Evolutionary conservation across 2,329 filamentous ascomycete species (phyloP).

Genomic region (Arthrobotrys sinensis): DNA sequence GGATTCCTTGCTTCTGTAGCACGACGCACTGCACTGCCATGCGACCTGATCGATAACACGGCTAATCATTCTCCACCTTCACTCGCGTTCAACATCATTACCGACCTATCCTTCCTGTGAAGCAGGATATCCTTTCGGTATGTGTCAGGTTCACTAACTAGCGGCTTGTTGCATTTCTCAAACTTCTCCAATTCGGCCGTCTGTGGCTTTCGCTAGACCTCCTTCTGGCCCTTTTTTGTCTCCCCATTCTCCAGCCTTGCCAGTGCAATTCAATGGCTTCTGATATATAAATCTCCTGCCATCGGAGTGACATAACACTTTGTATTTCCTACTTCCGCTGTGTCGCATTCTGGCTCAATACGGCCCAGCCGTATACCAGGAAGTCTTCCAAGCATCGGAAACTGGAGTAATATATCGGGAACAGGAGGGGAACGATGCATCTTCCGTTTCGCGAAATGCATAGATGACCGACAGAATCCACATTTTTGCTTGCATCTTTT

Average conservation of each 20-base stretch:
- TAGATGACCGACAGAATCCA: slow-evolving; percentile 9
- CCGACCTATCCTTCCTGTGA: slow-evolving; percentile 2
- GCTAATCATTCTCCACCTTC: slow-evolving; percentile 23
- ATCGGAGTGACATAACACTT: background rate
- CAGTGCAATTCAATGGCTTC: background rate
- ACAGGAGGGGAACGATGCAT: slow-evolving; percentile 9
- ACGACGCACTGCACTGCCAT: slow-evolving; percentile 43
- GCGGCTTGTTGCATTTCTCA: slow-evolving; percentile 1
- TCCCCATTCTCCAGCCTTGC: background rate
- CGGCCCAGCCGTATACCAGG: background rate
- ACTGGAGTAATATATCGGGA: slow-evolving; percentile 36
- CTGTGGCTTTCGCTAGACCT: background rate
- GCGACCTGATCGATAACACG: slow-evolving; percentile 40
- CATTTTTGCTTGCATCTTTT: background rate
- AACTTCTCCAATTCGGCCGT: background rate
- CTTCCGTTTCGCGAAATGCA: slow-evolving; percentile 23
- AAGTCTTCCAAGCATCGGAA: slow-evolving; percentile 16
- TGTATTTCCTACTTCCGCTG: background rate
- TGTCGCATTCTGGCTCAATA: background rate
- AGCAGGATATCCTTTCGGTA: slow-evolving; percentile 6
- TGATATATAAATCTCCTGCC: background rate
- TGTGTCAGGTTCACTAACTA: background rate
- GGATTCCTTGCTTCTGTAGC: slow-evolving; percentile 48
- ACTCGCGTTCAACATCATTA: background rate
- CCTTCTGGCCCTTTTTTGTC: background rate